Percentiles rank a stretch among this genome's conserved stretches.
These are phyloP conservation scores for Rhodotorula taiwanensis DNA, from an alignment of 768 basidiomycete genomes.

Conservation along the genomic window DNA sequence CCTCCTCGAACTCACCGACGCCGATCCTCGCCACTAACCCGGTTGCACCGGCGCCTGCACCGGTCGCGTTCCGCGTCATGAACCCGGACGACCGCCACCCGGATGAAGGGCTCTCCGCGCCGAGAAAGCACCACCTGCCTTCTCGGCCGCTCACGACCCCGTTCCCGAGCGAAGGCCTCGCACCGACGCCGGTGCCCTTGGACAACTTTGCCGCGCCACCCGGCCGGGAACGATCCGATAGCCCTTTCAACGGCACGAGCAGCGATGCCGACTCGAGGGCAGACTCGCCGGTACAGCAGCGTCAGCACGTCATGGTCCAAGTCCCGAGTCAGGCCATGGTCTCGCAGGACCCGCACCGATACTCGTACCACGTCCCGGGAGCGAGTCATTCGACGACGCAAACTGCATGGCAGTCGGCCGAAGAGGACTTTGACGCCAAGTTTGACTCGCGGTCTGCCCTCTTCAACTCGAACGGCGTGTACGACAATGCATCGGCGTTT, in stretches of 20 bases:
- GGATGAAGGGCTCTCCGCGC: neutral
- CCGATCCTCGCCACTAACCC: neutral
- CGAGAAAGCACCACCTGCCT: conserved; percentile 22
- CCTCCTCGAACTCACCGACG: neutral
- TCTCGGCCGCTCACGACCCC: conserved; percentile 28
- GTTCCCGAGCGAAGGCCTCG: conserved; percentile 6
- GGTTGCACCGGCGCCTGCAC: neutral
- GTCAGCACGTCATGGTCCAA: conserved; percentile 13
- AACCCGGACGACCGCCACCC: neutral
- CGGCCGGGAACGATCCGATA: neutral
- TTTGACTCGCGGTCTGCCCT: neutral
- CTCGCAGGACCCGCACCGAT: neutral
- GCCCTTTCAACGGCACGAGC: neutral
- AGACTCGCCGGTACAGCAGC: neutral
- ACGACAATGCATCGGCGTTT: conserved; percentile 6
- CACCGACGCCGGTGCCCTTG: conserved; percentile 19
- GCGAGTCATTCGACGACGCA: conserved; percentile 5
- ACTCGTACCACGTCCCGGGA: neutral
- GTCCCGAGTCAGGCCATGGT: neutral
- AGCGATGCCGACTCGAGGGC: neutral
- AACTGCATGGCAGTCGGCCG: conserved; percentile 7
- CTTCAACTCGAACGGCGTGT: neutral
- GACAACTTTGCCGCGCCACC: conserved; percentile 23
- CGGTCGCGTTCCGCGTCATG: neutral
- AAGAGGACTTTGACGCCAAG: conserved; percentile 7